Conservation (phyloP, 225 moss, liverwort and hornwort species). For the Polytrichum commune region DNA sequence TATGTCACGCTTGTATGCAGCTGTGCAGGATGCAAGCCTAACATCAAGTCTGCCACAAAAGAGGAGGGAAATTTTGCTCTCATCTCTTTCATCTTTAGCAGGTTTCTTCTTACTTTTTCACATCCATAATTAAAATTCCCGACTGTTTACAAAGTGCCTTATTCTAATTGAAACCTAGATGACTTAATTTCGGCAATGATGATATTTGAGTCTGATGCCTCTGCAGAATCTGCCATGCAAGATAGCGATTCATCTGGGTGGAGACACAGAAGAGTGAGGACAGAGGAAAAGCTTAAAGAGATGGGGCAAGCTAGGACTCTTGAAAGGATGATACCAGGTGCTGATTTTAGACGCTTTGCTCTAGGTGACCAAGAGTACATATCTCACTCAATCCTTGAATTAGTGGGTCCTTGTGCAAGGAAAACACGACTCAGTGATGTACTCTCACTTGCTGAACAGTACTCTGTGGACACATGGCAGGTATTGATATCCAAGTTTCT, state of each 20-base stretch:
- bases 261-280: conserved; percentile 50
- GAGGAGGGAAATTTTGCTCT: conserved; percentile 46
- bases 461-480: conserved; percentile 60
- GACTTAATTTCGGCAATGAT: no score
- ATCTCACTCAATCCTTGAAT: conserved; percentile 40
- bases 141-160: no score
- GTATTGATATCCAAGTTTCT: conserved; percentile 33
- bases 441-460: conserved; percentile 53
- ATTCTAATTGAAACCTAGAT: no score
- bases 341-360: conserved; percentile 62
- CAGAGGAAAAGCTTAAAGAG: conserved; percentile 46
- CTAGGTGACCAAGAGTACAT: conserved; percentile 54
- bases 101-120: conserved; percentile 12
- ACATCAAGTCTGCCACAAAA: conserved; percentile 32
- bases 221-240: conserved; percentile 29
- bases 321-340: conserved; percentile 55
- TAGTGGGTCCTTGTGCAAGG: conserved; percentile 43
- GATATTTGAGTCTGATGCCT: no score
- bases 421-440: conserved; percentile 37
- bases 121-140: no score
- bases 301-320: conserved; percentile 60
- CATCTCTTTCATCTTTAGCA: conserved; percentile 31
- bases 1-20: conserved; percentile 58
- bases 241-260: conserved; percentile 35
- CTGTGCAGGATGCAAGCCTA: conserved; percentile 52